These are phyloP conservation scores for Diplotaxis tenuifolia DNA, from an alignment of 345 rosid species.

Conservation along the genomic window DNA sequence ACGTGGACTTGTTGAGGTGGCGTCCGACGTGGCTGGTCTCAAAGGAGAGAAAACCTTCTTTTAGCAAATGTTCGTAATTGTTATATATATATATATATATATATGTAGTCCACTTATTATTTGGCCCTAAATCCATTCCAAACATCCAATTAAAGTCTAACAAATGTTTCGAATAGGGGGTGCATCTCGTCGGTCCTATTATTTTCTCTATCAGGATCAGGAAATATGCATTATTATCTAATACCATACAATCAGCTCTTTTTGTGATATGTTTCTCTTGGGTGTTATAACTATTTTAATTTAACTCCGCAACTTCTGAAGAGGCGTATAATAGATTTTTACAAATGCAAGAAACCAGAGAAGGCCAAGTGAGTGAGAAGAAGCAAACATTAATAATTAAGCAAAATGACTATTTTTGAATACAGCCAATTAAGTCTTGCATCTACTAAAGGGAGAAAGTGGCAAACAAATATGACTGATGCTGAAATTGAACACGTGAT, in stretches of 20 bases:
- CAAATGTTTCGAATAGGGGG: background rate
- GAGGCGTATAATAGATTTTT: background rate
- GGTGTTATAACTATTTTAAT: background rate
- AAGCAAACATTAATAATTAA: background rate
- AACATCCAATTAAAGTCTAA: background rate
- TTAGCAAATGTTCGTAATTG: background rate
- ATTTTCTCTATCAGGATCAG: background rate
- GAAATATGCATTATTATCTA: background rate
- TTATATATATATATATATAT: no score
- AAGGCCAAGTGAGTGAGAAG: slow-evolving; percentile 1
- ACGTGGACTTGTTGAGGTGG: no score
- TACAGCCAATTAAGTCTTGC: background rate
- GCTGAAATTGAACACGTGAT: slow-evolving; percentile 16
- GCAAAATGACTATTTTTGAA: background rate
- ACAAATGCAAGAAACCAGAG: background rate
- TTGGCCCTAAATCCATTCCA: background rate
- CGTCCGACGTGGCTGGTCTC: no score
- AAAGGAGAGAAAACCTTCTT: no score
- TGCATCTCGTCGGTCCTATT: background rate
- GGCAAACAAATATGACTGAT: slow-evolving; percentile 3
- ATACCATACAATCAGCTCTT: background rate
- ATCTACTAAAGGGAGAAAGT: no score
- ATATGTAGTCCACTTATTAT: background rate
- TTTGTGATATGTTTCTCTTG: background rate
- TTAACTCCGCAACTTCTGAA: background rate